phyloP scores from a whole-genome alignment of 257 asterid species.

The Ilex asprella region DNA sequence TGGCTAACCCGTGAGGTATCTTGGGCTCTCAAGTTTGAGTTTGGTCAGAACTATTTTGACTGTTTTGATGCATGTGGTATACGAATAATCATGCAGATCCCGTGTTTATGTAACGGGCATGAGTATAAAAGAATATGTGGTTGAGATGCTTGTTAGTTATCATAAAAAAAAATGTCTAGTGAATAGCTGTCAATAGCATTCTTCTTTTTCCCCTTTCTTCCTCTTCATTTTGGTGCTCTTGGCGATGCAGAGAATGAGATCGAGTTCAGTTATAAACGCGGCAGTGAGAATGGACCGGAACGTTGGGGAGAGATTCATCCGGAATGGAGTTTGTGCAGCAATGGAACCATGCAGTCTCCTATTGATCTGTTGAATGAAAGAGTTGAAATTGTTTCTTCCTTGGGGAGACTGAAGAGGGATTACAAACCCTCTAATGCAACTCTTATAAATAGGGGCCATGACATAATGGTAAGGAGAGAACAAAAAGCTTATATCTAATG shows the following conservation, averaged over 20 bases:
- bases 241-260: slow-evolving; percentile 50
- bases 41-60: too few relatives aligned
- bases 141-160: too few relatives aligned
- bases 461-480: slow-evolving; percentile 50
- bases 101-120: too few relatives aligned
- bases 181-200: not conserved
- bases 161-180: not conserved
- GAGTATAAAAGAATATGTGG: too few relatives aligned
- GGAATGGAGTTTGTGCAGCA: slow-evolving; percentile 52
- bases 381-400: slow-evolving; percentile 42
- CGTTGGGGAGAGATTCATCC: slow-evolving; percentile 64
- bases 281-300: slow-evolving; percentile 50
- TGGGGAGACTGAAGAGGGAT: slow-evolving; percentile 37
- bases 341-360: slow-evolving; percentile 67
- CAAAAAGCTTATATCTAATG: too few relatives aligned
- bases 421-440: slow-evolving; percentile 57
- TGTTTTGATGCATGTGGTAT: too few relatives aligned
- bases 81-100: too few relatives aligned
- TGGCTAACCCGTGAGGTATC: too few relatives aligned
- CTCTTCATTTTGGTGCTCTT: not conserved
- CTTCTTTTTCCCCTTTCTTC: too few relatives aligned
- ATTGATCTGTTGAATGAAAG: slow-evolving; percentile 50
- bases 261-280: slow-evolving; percentile 47
- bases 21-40: too few relatives aligned
- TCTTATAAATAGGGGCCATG: slow-evolving; percentile 68